Evolutionary conservation across 2,329 filamentous ascomycete species (phyloP), one percentile per base, ranked within the genome.

Genomic region (Calcarisporium arbuscula): DNA sequence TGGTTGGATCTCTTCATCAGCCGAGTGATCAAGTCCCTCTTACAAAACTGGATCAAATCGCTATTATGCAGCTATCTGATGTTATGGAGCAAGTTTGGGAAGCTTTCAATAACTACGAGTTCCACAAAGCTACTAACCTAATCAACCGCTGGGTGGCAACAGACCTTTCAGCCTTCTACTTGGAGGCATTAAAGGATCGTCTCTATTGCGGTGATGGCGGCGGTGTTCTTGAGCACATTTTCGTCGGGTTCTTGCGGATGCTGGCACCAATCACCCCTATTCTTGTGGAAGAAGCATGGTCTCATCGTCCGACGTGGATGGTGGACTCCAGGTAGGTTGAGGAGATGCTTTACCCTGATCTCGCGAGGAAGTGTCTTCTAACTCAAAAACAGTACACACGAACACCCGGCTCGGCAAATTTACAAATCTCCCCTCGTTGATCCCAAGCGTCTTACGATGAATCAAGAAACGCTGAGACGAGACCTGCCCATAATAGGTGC

Each of bases 91-190:
- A 78, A 30, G 84, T 90, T 1, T 72, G 74, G 42, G 63, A 67
- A 12, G 72, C 81, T 16, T 88, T 82, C 52, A 61, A 72, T 22
- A 74, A 74, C 18, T 83, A 85, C 52, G 85, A 95, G 52, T 95
- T 95, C 58, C 82, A 87, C 70, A 84, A 79, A 58, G 89, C 74
- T 10, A 67, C 88, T 6, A 77, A 70, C 39, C 62, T 72, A 5
- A 70, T 96, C 44, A 94, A 89, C 58, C 75, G 77, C 43, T 95
- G 89, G 80, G 72, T 94, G 39, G 78, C 80, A 36, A 78, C 72
- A 17, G 85, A 95, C 46, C 71, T 98, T 17, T 95, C 88, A 1
- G 82, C 90, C 0, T 94, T 95, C 58, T 98, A 96, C 57, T 77
- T 98, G 38, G 92, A 98, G 59, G 80, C 85, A 1, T 70, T 89